A percentile compares a stretch with the other conserved stretches of the same genome.
Evolutionary conservation across 2,329 filamentous ascomycete species (phyloP).

Genomic region (Fusarium multiceps): DNA sequence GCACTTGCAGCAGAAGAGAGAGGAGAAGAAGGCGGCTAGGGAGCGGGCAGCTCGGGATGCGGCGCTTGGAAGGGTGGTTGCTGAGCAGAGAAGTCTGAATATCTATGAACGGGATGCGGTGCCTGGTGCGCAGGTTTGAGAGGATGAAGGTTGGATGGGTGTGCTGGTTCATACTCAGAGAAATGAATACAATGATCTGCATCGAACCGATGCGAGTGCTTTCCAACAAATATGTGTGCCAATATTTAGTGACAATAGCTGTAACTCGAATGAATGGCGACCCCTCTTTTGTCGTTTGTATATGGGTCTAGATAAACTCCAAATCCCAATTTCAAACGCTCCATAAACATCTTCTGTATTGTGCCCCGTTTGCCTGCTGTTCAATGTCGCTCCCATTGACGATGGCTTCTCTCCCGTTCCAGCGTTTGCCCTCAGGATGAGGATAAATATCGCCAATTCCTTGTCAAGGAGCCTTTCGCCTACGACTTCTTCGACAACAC

Average conservation of each 20-base stretch:
- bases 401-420: neutral
- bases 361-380: neutral
- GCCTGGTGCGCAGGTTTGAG: neutral
- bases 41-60: neutral
- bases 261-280: neutral
- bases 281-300: neutral
- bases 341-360: neutral
- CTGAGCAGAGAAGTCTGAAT: neutral
- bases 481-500: neutral
- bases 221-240: neutral
- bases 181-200: neutral
- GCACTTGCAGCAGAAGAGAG: conserved; percentile 7
- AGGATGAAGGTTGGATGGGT: neutral
- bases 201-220: neutral
- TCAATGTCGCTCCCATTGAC: neutral
- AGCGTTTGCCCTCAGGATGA: neutral
- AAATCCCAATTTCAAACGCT: neutral
- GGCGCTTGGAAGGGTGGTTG: neutral
- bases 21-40: neutral
- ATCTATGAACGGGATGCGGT: neutral
- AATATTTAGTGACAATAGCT: neutral
- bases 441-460: neutral
- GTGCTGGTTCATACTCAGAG: neutral
- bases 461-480: neutral
- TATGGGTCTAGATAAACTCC: neutral